Evolutionary conservation across 495 filamentous ascomycete genomes (phyloP).

Genomic region (Jackrogersella minutella): DNA sequence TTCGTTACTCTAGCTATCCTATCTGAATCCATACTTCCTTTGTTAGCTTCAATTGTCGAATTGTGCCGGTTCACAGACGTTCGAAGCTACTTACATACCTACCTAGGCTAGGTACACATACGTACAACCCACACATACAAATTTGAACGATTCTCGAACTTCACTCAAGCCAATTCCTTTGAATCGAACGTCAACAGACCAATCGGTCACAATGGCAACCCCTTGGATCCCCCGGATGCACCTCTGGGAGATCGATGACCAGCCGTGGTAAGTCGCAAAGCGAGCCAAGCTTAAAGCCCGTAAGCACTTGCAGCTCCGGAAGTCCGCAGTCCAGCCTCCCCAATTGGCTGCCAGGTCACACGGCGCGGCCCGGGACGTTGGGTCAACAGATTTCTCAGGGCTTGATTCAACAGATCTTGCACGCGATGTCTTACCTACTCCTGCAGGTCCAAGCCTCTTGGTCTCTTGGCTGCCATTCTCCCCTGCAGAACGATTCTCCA

Average conservation of each 20-base stretch:
- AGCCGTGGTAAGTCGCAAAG: constrained; percentile 53
- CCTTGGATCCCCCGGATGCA: constrained; percentile 61
- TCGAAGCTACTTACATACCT: not conserved
- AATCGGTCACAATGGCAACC: constrained; percentile 48
- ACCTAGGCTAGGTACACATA: not conserved
- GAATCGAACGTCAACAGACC: not conserved
- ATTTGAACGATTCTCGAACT: too few relatives aligned
- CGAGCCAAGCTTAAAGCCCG: constrained; percentile 4
- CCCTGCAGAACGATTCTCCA: not conserved
- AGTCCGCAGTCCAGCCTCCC: constrained; percentile 22
- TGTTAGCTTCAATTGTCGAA: constrained; percentile 8
- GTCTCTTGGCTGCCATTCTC: constrained; percentile 4
- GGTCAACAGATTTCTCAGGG: constrained; percentile 24
- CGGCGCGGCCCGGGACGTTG: constrained; percentile 15
- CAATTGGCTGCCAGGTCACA: constrained; percentile 17
- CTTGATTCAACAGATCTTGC: constrained; percentile 22
- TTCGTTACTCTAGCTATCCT: not conserved
- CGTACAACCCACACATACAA: too few relatives aligned
- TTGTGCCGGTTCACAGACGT: constrained; percentile 10
- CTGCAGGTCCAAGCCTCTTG: not conserved
- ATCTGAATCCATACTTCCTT: not conserved
- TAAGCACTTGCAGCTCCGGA: constrained; percentile 30
- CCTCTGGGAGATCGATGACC: constrained; percentile 65
- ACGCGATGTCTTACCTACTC: not conserved
- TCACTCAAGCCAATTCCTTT: not conserved